phyloP scores from a whole-genome alignment of 1,284 basidiomycete genomes.

The Leccinum pallidistipes region DNA sequence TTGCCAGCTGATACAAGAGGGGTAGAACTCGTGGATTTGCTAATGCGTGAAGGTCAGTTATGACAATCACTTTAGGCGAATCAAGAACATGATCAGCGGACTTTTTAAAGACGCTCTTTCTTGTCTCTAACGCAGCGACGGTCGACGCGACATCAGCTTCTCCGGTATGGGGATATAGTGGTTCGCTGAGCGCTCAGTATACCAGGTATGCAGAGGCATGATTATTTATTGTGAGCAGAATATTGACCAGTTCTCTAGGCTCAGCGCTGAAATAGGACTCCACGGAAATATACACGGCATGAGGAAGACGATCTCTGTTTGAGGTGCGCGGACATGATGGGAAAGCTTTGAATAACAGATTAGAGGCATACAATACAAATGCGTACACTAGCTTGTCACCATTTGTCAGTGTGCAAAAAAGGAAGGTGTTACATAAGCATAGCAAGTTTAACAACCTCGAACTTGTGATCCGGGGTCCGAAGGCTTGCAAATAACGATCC shows the following conservation, averaged over 20 bases:
- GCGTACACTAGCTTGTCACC: background rate
- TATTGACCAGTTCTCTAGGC: conserved; percentile 8
- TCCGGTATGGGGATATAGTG: conserved; percentile 49
- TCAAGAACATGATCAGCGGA: conserved; percentile 41
- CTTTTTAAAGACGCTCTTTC: conserved; percentile 71
- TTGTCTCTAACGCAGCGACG: conserved; percentile 67
- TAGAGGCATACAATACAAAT: no score
- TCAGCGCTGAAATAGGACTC: conserved; percentile 19
- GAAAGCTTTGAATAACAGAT: conserved; percentile 11
- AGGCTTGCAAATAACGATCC: conserved; percentile 78
- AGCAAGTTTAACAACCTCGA: background rate
- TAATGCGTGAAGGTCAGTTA: conserved; percentile 52
- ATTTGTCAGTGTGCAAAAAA: background rate
- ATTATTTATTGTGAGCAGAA: background rate
- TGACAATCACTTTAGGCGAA: conserved; percentile 3
- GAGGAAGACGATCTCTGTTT: conserved; percentile 26
- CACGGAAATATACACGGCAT: conserved; percentile 32
- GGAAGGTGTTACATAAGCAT: background rate
- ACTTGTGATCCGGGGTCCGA: conserved; percentile 46
- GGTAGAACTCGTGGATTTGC: conserved; percentile 33
- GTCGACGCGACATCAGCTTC: conserved; percentile 39
- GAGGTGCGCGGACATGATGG: conserved; percentile 29
- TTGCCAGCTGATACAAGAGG: conserved; percentile 37
- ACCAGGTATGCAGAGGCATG: conserved; percentile 39
- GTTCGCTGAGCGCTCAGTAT: conserved; percentile 36